Percentiles rank a stretch among this genome's conserved stretches.
These are phyloP conservation scores for Sanghuangporus sanghuang DNA, from an alignment of 1,284 basidiomycete genomes.

Conservation along the genomic window DNA sequence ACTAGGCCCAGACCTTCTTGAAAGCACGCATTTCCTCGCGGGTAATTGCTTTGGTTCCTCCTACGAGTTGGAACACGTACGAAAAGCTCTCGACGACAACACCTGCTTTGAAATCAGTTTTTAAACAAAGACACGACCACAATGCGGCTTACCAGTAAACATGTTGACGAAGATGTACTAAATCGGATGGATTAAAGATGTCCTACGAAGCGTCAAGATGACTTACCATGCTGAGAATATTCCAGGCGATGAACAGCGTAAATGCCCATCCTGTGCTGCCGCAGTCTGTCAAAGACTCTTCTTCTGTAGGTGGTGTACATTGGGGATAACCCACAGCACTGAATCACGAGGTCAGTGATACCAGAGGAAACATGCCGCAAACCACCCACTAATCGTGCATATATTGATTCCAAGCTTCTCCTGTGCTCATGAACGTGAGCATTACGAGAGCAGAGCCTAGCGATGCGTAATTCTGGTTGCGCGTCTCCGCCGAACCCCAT, in stretches of 20 bases:
- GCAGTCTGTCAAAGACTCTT: conserved; percentile 73
- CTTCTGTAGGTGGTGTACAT: conserved; percentile 63
- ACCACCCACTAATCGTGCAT: conserved; percentile 87
- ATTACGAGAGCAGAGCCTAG: conserved; percentile 83
- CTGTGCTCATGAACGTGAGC: conserved; percentile 75
- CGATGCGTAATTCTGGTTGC: conserved; percentile 78
- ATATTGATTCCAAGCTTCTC: conserved; percentile 91
- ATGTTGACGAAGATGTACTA: conserved; percentile 95
- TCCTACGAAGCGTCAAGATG: neutral
- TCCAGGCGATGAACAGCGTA: conserved; percentile 92
- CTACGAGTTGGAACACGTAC: conserved; percentile 88
- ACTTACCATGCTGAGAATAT: conserved; percentile 90
- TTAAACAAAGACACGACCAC: neutral
- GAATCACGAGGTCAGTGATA: conserved; percentile 14
- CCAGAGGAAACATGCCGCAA: neutral
- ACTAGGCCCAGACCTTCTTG: conserved; percentile 92
- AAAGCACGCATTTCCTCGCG: conserved; percentile 89
- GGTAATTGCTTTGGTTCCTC: conserved; percentile 79
- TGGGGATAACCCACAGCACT: conserved; percentile 77
- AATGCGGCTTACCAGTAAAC: conserved; percentile 65
- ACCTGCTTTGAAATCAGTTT: conserved; percentile 37
- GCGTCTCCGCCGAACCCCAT: conserved; percentile 70
- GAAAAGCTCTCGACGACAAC: conserved; percentile 97
- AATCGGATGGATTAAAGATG: neutral
- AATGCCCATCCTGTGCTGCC: conserved; percentile 86